phyloP scores from a whole-genome alignment of 2,329 filamentous ascomycete genomes.

The Exophiala aquamarina region DNA sequence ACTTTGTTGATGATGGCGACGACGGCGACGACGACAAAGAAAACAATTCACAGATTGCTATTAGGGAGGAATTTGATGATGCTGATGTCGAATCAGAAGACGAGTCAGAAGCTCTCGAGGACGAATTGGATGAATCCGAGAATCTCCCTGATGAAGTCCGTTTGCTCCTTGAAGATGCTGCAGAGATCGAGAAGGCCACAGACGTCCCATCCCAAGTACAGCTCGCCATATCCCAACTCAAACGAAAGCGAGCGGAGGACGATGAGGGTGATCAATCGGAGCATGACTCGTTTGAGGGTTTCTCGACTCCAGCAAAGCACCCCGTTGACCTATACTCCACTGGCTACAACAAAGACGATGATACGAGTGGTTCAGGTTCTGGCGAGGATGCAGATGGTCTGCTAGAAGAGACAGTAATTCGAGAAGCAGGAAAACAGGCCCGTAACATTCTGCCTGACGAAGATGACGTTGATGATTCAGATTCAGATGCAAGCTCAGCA shows the following conservation, averaged over 20 bases:
- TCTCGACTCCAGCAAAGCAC: slow-evolving; percentile 11
- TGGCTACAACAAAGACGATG: neutral
- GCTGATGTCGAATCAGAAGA: slow-evolving; percentile 29
- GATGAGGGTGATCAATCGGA: slow-evolving; percentile 16
- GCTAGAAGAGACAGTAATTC: too few species aligned
- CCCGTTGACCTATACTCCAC: neutral
- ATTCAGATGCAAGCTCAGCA: slow-evolving; percentile 32
- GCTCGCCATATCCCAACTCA: slow-evolving; percentile 11
- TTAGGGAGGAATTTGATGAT: slow-evolving; percentile 29
- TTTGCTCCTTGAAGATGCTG: too few species aligned
- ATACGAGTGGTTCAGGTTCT: neutral
- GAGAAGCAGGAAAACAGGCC: too few species aligned
- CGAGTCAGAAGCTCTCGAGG: too few species aligned
- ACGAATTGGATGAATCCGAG: too few species aligned
- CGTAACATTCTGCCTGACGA: too few species aligned
- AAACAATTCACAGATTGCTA: slow-evolving; percentile 6
- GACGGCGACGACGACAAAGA: slow-evolving; percentile 8
- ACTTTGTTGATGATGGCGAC: slow-evolving; percentile 19
- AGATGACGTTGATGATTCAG: slow-evolving; percentile 26
- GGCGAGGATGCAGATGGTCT: too few species aligned
- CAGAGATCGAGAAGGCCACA: too few species aligned
- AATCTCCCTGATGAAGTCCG: too few species aligned
- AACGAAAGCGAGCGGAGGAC: slow-evolving; percentile 18
- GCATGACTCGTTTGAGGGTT: slow-evolving; percentile 18
- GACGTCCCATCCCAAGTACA: too few species aligned